Base-by-base conservation (phyloP, 176 grass and related monocot species). In the Zizania latifolia region DNA sequence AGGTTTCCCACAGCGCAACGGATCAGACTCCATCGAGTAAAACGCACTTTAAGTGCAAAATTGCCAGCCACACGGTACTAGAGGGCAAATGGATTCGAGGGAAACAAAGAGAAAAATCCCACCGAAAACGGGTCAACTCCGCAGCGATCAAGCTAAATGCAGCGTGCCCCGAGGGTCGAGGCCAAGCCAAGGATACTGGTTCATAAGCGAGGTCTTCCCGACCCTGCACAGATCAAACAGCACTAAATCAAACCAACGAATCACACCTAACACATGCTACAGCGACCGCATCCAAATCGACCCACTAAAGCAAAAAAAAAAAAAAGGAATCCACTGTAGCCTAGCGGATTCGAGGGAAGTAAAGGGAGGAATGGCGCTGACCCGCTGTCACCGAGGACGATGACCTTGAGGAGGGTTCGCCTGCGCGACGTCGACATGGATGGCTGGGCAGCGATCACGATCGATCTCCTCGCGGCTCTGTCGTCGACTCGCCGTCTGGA, bases 191-290 rank as follows among this genome's bases (percentile, higher is more conserved):
- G 92, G 96, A 95, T 99, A 95, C 96, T 95, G 96, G 62, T 99
- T 95, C 96, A 99, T 99, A 74, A 99, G 71, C 65, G 96, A 95
- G 71, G 96, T 99, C 92, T 99, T 99, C 26, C 96, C 96, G 58
- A 99, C 96, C 61, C 96, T 99, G 87, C 66, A 80, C 43, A 80
- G 55, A 81, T 65, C 83, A 85, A 65, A 85, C 33, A 4, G 41
- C 63, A 80, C 16, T n/a, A 72, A 85, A 85, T 75, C 69, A 82
- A 68, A 88, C 24, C 32, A 66, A 27, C 28, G 19, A 11, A 3
- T 21, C 40, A 39, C 14, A 55, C 36, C n/a, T 36, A 22, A 62
- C 17, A 51, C 54, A 22, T 21, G 38, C 30, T 45, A 16, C 46
- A 65, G 26, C 30, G 62, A 23, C 11, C 86, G 15, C 86, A 28